Evolutionary conservation across 768 basidiomycete genomes (phyloP).

Genomic region (Cyclocybe aegerita): DNA sequence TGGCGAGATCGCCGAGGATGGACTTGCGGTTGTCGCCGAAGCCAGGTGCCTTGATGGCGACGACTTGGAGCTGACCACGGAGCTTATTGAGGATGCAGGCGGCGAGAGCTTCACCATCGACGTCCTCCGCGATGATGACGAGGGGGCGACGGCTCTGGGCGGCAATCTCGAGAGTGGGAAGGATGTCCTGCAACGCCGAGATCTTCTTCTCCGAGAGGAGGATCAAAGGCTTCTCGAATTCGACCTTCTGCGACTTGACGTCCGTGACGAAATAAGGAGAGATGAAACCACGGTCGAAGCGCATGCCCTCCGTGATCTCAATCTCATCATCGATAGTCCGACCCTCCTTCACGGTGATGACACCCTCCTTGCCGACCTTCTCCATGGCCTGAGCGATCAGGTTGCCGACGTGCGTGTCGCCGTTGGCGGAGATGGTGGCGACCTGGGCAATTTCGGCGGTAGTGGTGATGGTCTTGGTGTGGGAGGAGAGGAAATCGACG

Average conservation of each 20-base stretch:
- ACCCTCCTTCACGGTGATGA: conserved; percentile 99
- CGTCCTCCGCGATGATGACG: conserved; percentile 95
- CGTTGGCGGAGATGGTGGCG: conserved; percentile 88
- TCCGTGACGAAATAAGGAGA: conserved; percentile 99
- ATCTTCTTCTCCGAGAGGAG: conserved; percentile 99
- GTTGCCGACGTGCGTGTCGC: conserved; percentile 86
- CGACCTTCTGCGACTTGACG: conserved; percentile 93
- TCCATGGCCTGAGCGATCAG: conserved; percentile 99
- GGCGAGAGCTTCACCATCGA: conserved; percentile 97
- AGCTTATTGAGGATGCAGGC: conserved; percentile 99
- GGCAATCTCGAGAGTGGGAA: conserved; percentile 84
- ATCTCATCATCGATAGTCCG: conserved; percentile 98
- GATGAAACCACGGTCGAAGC: conserved; percentile 98
- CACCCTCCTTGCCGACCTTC: conserved; percentile 99
- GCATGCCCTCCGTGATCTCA: conserved; percentile 99
- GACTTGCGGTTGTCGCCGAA: conserved; percentile 99
- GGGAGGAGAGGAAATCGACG: conserved; percentile 82
- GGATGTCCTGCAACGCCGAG: conserved; percentile 89
- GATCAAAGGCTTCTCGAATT: conserved; percentile 95
- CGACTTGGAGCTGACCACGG: conserved; percentile 93
- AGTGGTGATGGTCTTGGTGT: conserved; percentile 94
- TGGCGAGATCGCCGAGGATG: conserved; percentile 94
- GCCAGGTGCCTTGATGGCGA: conserved; percentile 94
- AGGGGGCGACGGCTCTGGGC: conserved; percentile 85
- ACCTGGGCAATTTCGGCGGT: conserved; percentile 98